Percentiles rank a stretch among this genome's conserved stretches.
Evolutionary conservation across 2,329 filamentous ascomycete species (phyloP).

Genomic region (Aspergillus eucalypticola): DNA sequence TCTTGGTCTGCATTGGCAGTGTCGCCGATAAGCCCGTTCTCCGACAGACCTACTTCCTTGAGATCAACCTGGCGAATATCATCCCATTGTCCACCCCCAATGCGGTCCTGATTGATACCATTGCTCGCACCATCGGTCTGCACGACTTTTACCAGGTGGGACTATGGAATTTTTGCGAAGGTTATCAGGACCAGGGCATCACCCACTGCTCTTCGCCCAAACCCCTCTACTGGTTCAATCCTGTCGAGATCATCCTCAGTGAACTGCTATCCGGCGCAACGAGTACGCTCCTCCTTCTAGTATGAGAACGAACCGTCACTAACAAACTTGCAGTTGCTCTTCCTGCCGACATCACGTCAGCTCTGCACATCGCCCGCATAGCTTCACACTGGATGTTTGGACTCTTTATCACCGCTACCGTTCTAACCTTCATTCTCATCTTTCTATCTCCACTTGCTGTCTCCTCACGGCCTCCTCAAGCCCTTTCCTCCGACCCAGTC

Average conservation of each 20-base stretch:
- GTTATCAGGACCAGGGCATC: constrained; percentile 68
- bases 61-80: constrained; percentile 78
- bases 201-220: constrained; percentile 72
- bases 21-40: constrained; percentile 63
- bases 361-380: constrained; percentile 71
- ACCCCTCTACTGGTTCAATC: constrained; percentile 86
- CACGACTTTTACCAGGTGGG: constrained; percentile 95
- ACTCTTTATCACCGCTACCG: constrained; percentile 72
- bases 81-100: constrained; percentile 73
- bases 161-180: constrained; percentile 89
- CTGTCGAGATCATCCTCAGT: constrained; percentile 74
- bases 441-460: constrained; percentile 60
- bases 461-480: constrained; percentile 41
- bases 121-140: constrained; percentile 80
- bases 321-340: constrained; percentile 62
- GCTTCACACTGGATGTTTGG: constrained; percentile 86
- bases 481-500: constrained; percentile 30
- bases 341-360: constrained; percentile 69
- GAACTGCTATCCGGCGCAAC: constrained; percentile 80
- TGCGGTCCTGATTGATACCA: constrained; percentile 76
- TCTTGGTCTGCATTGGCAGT: constrained; percentile 79
- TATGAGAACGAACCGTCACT: too few species aligned
- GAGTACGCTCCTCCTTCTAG: constrained; percentile 56
- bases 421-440: constrained; percentile 72
- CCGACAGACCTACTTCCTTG: constrained; percentile 77